A percentile compares a stretch with the other conserved stretches of the same genome.
Conservation (phyloP, 345 rosid genomes). For the Lepidium didymum region DNA sequence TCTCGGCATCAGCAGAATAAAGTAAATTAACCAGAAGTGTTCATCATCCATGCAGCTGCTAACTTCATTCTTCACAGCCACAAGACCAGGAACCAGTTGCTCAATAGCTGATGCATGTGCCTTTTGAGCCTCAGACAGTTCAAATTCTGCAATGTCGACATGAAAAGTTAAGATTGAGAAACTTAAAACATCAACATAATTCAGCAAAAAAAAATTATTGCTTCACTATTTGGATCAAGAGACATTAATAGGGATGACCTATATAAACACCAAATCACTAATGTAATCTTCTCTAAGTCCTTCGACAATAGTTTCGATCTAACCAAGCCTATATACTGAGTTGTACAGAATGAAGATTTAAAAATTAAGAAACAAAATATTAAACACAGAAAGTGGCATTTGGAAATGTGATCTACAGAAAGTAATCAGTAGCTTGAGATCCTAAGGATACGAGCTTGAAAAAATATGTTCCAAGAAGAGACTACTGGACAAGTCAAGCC, state of each 20-base stretch:
- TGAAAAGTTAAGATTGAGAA: neutral
- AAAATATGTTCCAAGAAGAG: neutral
- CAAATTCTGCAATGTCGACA: constrained; percentile 43
- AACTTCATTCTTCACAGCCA: constrained; percentile 42
- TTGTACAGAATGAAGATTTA: neutral
- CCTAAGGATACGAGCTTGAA: neutral
- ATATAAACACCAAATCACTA: neutral
- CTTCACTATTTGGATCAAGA: neutral
- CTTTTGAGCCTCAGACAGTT: constrained; percentile 49
- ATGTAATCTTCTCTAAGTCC: neutral
- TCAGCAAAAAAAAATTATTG: neutral
- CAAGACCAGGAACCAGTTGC: constrained; percentile 44
- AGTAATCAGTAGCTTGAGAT: neutral
- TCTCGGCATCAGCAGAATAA: constrained; percentile 64
- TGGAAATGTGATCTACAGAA: neutral
- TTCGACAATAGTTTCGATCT: neutral
- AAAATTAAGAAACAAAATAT: neutral
- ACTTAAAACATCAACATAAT: neutral
- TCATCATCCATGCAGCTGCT: constrained; percentile 32
- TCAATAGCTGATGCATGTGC: constrained; percentile 52
- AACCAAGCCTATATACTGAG: neutral
- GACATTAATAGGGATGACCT: neutral
- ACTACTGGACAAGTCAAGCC: neutral
- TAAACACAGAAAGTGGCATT: neutral
- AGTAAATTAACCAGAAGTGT: constrained; percentile 69